Conservation (phyloP, 441 rosid species). For the Populus hybrid region DNA sequence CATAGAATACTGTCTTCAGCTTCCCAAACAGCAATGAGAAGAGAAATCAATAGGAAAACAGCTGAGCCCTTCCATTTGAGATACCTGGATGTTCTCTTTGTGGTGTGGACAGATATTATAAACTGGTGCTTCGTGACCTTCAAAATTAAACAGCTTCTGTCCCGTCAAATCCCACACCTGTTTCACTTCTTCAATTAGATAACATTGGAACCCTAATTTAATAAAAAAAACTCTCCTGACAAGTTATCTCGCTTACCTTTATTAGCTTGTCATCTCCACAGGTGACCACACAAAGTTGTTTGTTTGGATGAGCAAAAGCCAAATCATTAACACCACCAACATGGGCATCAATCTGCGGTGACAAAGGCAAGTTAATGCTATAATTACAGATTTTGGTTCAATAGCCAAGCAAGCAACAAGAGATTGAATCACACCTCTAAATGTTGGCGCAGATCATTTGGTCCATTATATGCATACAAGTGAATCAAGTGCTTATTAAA, state of each 20-base stretch:
- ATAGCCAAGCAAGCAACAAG: constrained; percentile 3
- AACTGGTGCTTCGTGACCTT: constrained; percentile 83
- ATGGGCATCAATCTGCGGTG: constrained; percentile 81
- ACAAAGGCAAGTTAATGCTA: constrained; percentile 16
- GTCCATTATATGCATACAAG: constrained; percentile 51
- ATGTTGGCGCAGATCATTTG: constrained; percentile 66
- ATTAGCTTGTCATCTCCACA: constrained; percentile 92
- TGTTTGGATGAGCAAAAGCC: constrained; percentile 85
- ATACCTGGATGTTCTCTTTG: constrained; percentile 85
- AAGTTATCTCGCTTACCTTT: constrained; percentile 47
- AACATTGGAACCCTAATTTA: constrained; percentile 8
- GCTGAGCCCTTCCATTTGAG: not conserved
- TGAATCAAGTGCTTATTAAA: constrained; percentile 73
- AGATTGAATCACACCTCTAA: constrained; percentile 62
- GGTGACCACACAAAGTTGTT: constrained; percentile 75
- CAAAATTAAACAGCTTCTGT: constrained; percentile 56
- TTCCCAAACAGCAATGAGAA: not conserved
- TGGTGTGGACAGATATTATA: constrained; percentile 85
- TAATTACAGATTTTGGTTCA: constrained; percentile 13
- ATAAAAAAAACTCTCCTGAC: not conserved
- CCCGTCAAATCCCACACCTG: constrained; percentile 87
- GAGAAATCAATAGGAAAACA: constrained; percentile 11
- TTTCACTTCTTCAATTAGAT: constrained; percentile 31
- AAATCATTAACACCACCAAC: constrained; percentile 84
- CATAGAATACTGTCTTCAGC: no score